Evolutionary conservation across 148 eudicot genomes (phyloP).

Genomic region (Diospyros lotus): DNA sequence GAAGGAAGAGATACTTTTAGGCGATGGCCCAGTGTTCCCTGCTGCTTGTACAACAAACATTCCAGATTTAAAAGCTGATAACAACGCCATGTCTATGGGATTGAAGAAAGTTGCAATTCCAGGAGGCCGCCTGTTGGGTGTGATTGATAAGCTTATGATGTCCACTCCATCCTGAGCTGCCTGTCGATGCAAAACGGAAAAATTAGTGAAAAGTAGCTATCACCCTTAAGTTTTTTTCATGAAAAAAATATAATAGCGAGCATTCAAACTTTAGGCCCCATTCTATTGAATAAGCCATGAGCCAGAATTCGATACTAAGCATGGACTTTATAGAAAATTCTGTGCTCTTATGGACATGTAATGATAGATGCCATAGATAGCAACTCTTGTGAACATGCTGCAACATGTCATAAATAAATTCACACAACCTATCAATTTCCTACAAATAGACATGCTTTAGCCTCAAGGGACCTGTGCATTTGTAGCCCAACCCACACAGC

Average conservation of each 20-base stretch:
- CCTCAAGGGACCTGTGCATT: neutral
- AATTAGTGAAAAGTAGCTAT: constrained; percentile 6
- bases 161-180: constrained; percentile 99
- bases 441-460: neutral
- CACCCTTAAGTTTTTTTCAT: neutral
- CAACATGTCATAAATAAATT: neutral
- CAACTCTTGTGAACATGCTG: neutral
- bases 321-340: too few relatives aligned
- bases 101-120: constrained; percentile 95
- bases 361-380: neutral
- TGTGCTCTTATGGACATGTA: too few relatives aligned
- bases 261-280: neutral
- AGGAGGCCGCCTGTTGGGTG: constrained; percentile 98
- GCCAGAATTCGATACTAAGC: too few relatives aligned
- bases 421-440: neutral
- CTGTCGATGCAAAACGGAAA: constrained; percentile 33
- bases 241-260: neutral
- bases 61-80: constrained; percentile 83
- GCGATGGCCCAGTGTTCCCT: constrained; percentile 98
- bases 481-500: neutral
- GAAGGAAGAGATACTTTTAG: constrained; percentile 84
- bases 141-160: constrained; percentile 89
- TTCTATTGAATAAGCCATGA: neutral
- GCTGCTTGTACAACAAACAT: constrained; percentile 98
- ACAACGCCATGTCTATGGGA: constrained; percentile 96